Evolutionary conservation across 345 rosid genomes (phyloP), one percentile per base, ranked within the genome.

Genomic region (Syzygium jambos): DNA sequence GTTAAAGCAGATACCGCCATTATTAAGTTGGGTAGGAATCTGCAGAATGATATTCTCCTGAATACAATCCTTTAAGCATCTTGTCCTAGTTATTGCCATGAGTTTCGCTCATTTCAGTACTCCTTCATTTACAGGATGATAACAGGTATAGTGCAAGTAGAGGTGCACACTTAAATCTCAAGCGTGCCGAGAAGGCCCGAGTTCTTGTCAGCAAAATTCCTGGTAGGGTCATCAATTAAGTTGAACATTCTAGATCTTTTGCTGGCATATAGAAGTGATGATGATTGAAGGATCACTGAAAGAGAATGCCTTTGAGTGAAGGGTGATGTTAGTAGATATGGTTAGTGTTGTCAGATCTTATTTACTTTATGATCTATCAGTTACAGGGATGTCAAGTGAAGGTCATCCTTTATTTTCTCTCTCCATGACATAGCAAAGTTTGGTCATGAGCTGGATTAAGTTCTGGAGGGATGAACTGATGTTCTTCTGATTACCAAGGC

Each of bases 121-220:
- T 73, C 43, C 80, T 38, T 73, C 49, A 38, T 73, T 82, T 92
- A 92, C 96, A 98, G 99, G 99, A 98, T 89, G 98, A 98, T 86
- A 96, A 98, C 92, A 94, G 98, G 95, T 98, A 98, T 84, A 96
- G 93, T 87, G 95, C 99, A 29, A 96, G 99, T 90, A 92, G 98
- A 92, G 99, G 99, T n/a, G 98, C 99, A 7, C 99, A 98, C 86
- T 92, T 96, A 91, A 98, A 96, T 93, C 99, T 98, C 92, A 98
- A 98, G 95, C 98, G 99, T 53, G 99, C 99, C 16, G 98, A 98
- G 90, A 96, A 95, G 90, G 98, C 99, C 63, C 92, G 99, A 59
- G 90, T 95, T 90, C 90, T 98, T 90, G 99, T 98, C 68, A 98
- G 94, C 94, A 96, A 96, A 94, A 98, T 98, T 92, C 98, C 99